Conservation (phyloP, 78 protist species). For the Dictyostelium capitatum region DNA sequence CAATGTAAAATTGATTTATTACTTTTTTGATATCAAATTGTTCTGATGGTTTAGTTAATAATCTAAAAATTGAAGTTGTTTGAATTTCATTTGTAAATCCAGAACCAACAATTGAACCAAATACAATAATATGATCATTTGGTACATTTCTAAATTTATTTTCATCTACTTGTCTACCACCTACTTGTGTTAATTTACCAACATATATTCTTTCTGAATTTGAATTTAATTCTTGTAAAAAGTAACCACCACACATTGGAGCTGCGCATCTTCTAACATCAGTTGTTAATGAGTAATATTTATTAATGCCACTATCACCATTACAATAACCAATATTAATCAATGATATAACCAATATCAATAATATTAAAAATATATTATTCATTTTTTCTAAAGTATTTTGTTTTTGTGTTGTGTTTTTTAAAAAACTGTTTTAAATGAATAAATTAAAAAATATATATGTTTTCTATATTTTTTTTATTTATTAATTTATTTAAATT, state of each 20-base stretch:
- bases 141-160: too few species aligned
- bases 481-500: too few species aligned
- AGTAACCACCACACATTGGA: conserved; percentile 52
- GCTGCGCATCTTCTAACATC: conserved; percentile 35
- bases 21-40: background rate
- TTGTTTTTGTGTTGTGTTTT: too few species aligned
- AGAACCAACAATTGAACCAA: background rate
- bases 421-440: too few species aligned
- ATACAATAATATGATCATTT: background rate
- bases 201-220: background rate
- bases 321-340: too few species aligned
- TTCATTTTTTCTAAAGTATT: too few species aligned
- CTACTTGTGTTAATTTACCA: too few species aligned
- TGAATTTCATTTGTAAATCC: background rate
- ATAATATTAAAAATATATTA: too few species aligned
- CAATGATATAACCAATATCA: too few species aligned
- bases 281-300: background rate
- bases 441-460: too few species aligned
- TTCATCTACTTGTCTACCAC: background rate
- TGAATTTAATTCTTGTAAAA: background rate
- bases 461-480: too few species aligned
- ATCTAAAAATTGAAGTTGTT: background rate
- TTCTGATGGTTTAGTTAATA: background rate
- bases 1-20: background rate
- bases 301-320: background rate